Evolutionary conservation across 2,329 filamentous ascomycete genomes (phyloP), one percentile per base, ranked within the genome.

Genomic region (Fusarium napiforme): DNA sequence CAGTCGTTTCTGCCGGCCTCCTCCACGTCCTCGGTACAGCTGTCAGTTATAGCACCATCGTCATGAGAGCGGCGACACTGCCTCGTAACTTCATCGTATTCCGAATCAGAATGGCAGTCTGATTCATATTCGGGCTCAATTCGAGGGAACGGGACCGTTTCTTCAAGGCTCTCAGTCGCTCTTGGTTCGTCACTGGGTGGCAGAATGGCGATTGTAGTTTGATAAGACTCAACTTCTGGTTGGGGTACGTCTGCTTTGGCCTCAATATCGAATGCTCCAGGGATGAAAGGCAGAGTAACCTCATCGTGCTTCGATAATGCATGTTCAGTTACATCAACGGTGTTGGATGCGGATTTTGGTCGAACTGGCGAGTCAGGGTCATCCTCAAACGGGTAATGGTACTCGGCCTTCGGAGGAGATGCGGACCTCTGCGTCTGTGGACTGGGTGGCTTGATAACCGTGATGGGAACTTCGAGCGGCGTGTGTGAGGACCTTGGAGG

Each of bases 361-460:
- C 66, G 64, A 37, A 71, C 62, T 2, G 75, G 77, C 12, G 75
- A 75, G 21, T 76, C 79, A 28, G 80, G 76, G 39, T 86, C 85
- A 37, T 88, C 85, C 11, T 85, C 84, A 60, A 88, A 89, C 2
- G 86, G 85, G 67, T 85, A 87, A 61, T 84, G 84, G 73, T 89
- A 88, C 55, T 86, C 84, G 14, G 82, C 78, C 69, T 81, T 83
- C 36, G 78, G 75, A 53, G 78, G 77, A 28, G 71, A 69, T 26
- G 77, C 59, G 43, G 72, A 28, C 15, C 23, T 64, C 36, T 72
- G 39, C 23, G 69, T 68, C 40, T 79, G 80, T 11, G 81, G 78
- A 56, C 77, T 80, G 9, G 79, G 76, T 30, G 79, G 76, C 56
- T 79, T 79, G 32, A 78, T 66, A 52, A 78, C 71, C 26, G 75